Conservation (phyloP, 2,329 filamentous ascomycete genomes). For the Neofusicoccum cordaticola region DNA sequence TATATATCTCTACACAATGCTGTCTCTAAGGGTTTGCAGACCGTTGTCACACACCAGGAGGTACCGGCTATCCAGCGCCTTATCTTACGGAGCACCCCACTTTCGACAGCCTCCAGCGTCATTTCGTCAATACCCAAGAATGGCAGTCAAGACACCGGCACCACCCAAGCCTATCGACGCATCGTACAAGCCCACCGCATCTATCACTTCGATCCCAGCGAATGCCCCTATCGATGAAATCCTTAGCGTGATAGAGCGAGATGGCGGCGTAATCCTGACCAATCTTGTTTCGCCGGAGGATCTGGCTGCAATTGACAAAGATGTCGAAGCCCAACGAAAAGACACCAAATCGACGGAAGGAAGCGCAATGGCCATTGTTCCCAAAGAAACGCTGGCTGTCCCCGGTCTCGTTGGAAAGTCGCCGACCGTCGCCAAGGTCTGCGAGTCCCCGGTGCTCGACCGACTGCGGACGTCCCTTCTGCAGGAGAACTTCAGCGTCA, state of each 20-base stretch:
- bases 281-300: constrained; percentile 26
- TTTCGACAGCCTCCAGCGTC: no score
- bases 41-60: no score
- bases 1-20: no score
- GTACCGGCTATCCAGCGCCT: no score
- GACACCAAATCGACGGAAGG: constrained; percentile 9
- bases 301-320: constrained; percentile 25
- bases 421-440: constrained; percentile 25
- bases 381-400: constrained; percentile 26
- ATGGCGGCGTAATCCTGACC: constrained; percentile 34
- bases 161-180: background rate
- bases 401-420: constrained; percentile 33
- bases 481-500: constrained; percentile 23
- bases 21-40: no score
- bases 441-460: constrained; percentile 24
- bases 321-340: constrained; percentile 20
- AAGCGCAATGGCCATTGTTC: constrained; percentile 24
- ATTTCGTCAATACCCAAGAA: background rate
- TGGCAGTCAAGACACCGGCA: background rate
- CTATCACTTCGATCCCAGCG: constrained; percentile 26
- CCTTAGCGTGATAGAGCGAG: constrained; percentile 30
- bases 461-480: constrained; percentile 26
- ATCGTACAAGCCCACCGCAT: constrained; percentile 16
- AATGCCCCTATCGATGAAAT: constrained; percentile 29
- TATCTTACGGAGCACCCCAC: no score